Percentiles rank a stretch among this genome's conserved stretches.
Conservation (phyloP, 306 rosid genomes). For the Quercus agrifolia region DNA sequence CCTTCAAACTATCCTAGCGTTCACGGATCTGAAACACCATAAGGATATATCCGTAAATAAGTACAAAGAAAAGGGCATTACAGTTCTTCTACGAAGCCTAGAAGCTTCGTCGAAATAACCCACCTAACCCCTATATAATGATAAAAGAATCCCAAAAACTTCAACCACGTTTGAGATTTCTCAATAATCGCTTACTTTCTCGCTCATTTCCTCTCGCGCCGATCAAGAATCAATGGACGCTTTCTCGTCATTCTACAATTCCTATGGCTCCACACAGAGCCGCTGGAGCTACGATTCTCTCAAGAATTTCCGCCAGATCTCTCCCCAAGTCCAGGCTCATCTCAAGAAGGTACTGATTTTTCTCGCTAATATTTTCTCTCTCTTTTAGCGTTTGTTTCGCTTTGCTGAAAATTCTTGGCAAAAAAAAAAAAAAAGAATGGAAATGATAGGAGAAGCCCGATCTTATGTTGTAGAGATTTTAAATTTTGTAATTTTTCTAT, state of each 20-base stretch:
- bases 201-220: neutral
- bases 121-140: neutral
- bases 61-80: neutral
- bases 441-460: neutral
- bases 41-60: too few species aligned
- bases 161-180: too few species aligned
- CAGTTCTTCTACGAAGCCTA: neutral
- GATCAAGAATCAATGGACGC: slow-evolving; percentile 46
- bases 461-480: neutral
- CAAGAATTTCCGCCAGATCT: slow-evolving; percentile 69
- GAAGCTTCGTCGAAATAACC: slow-evolving; percentile 29
- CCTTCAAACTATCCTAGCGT: too few species aligned
- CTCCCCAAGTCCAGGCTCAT: slow-evolving; percentile 71
- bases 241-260: slow-evolving; percentile 60
- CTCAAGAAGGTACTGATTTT: slow-evolving; percentile 46
- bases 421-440: neutral
- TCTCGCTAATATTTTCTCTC: neutral
- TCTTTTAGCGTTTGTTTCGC: neutral
- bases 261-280: slow-evolving; percentile 44
- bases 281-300: slow-evolving; percentile 74
- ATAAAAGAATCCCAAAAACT: neutral
- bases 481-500: neutral
- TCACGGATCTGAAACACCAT: too few species aligned
- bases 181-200: neutral
- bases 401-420: neutral